Base-by-base conservation (phyloP, 129 eudicot species). In the Ambrosia trifida region DNA sequence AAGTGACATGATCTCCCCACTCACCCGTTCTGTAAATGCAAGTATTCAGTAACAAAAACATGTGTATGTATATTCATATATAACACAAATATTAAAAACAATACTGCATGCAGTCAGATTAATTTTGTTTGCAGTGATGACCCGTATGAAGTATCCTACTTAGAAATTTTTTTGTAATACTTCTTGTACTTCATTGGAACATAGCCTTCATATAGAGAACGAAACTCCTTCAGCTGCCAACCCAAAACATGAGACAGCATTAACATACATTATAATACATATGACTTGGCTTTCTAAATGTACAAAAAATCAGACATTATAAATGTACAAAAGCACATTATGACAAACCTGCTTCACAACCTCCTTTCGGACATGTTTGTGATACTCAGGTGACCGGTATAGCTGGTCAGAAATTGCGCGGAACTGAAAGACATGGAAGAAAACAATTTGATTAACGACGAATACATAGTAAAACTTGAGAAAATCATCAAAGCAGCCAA, bases 1-100 rank as follows among this genome's bases (percentile, higher is more conserved):
- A 81, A 5, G 96, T 89, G 71, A 89, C 88, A 58, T 89, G 96
- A 77, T 89, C 96, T 33, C 94, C 96, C 94, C 96, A 89, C 79
- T 89, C 90, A 68, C 96, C 94, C 31, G 82, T 63, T 78, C 95
- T 88, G 87, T 65, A 82, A 64, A 47, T 58, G 76, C 57, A 63
- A 68, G 5, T 46, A 74, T 74, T 64, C 52, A 80, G 82, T 72
- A 43, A 58, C 69, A 72, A 57, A 65, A 69, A 56, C 68, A 43
- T 9, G 69, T 50, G 19, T 63, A 18, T 2, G 8, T 11, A 6
- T 17, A 33, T 44, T 9, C 16, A 43, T 33, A 49, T 35, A 33
- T 10, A 16, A 47, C 44, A 46, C 68, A 68, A 62, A 62, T 45
- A 20, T 14, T 24, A 13, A 67, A 18, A 28, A 54, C 12, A 36